A percentile compares a stretch with the other conserved stretches of the same genome.
Evolutionary conservation across 2,329 filamentous ascomycete species (phyloP).

Genomic region (Trichophyton equinum): DNA sequence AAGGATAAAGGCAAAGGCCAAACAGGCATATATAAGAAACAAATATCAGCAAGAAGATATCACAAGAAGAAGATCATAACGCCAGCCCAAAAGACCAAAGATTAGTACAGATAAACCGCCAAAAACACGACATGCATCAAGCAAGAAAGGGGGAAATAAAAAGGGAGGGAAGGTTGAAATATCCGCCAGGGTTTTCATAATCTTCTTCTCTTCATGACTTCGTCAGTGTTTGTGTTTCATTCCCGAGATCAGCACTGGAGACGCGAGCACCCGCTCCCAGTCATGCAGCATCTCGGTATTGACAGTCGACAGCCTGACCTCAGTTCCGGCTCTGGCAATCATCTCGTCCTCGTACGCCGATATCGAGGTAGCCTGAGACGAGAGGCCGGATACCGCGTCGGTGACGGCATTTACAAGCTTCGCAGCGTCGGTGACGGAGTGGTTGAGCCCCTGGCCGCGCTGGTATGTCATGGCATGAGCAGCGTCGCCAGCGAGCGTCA

Average conservation of each 20-base stretch:
- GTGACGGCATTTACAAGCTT: slow-evolving; percentile 2
- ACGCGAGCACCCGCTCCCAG: slow-evolving; percentile 19
- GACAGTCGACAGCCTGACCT: slow-evolving; percentile 33
- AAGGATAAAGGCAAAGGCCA: background rate
- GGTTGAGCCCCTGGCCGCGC: slow-evolving; percentile 28
- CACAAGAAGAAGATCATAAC: background rate
- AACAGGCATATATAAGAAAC: too few species aligned
- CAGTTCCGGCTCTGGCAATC: slow-evolving; percentile 31
- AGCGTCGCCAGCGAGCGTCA: slow-evolving; percentile 28
- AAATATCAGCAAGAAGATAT: background rate
- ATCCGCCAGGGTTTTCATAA: too few species aligned
- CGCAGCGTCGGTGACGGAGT: slow-evolving; percentile 24
- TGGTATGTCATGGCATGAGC: slow-evolving; percentile 33
- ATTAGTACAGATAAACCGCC: background rate
- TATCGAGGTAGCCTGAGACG: slow-evolving; percentile 14
- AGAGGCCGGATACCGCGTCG: background rate
- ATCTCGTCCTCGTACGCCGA: slow-evolving; percentile 25
- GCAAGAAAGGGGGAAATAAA: too few species aligned
- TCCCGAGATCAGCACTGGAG: slow-evolving; percentile 8
- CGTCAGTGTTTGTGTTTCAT: slow-evolving; percentile 4
- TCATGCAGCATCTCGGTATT: slow-evolving; percentile 39
- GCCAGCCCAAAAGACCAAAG: background rate
- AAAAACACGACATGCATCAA: background rate
- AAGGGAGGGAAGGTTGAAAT: too few species aligned
- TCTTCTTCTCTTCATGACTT: background rate